Evolutionary conservation across 768 basidiomycete genomes (phyloP).

Genomic region (Dictyophora rubrovolvata): DNA sequence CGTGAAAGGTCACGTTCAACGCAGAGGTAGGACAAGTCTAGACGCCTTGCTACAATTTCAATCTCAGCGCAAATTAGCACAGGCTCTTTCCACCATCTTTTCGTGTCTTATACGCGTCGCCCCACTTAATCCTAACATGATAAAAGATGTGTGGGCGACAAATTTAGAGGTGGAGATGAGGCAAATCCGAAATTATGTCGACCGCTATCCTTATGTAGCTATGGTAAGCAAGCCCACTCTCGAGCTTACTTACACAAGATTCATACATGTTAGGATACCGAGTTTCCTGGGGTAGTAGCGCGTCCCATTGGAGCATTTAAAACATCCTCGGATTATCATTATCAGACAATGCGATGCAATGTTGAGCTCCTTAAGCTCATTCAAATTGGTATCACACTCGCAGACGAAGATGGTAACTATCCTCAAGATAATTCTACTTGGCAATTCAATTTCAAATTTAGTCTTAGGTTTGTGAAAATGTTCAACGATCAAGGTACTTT

Average conservation of each 20-base stretch:
- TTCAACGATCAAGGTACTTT: not conserved
- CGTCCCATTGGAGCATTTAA: conserved; percentile 94
- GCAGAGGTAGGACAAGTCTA: too few species aligned
- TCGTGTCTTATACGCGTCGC: too few species aligned
- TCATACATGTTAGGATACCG: conserved; percentile 65
- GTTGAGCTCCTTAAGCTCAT: conserved; percentile 97
- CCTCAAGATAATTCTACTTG: conserved; percentile 89
- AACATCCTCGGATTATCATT: conserved; percentile 96
- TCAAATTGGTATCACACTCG: conserved; percentile 90
- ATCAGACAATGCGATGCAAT: conserved; percentile 99
- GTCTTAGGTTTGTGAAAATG: conserved; percentile 54
- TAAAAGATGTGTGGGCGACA: conserved; percentile 91
- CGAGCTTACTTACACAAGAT: conserved; percentile 18
- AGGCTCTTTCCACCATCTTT: too few species aligned
- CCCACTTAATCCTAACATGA: conserved; percentile 20
- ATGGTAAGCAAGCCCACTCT: conserved; percentile 50
- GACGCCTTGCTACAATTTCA: too few species aligned
- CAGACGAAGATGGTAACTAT: conserved; percentile 87
- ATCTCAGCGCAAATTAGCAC: too few species aligned
- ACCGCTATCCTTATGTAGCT: conserved; percentile 86
- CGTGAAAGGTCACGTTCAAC: too few species aligned
- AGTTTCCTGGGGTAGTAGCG: conserved; percentile 97
- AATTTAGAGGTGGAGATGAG: conserved; percentile 92
- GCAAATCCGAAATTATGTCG: conserved; percentile 76
- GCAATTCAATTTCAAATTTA: conserved; percentile 99